A percentile compares a stretch with the other conserved stretches of the same genome.
Evolutionary conservation across 176 grass and related monocot species (phyloP).

Genomic region (Aegilops speltoides): DNA sequence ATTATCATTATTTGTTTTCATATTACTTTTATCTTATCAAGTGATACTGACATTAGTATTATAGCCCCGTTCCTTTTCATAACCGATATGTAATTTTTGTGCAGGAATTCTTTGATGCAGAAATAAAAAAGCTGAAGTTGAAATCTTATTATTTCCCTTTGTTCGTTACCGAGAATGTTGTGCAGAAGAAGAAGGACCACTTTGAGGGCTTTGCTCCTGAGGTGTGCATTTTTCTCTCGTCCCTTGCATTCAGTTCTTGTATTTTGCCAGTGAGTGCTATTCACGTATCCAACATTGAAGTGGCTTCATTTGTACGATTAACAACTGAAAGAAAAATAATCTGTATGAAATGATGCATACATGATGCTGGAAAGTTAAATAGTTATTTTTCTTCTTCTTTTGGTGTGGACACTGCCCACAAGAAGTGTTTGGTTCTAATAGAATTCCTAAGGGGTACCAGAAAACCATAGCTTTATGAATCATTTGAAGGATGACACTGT

Average conservation of each 20-base stretch:
- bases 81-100: neutral
- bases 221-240: constrained; percentile 39
- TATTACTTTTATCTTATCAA: constrained; percentile 10
- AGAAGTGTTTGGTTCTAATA: neutral
- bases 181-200: constrained; percentile 92
- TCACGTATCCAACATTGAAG: neutral
- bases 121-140: constrained; percentile 89
- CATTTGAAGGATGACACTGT: neutral
- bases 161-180: constrained; percentile 86
- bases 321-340: neutral
- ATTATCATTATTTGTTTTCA: neutral
- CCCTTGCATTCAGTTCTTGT: neutral
- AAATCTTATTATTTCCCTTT: constrained; percentile 86
- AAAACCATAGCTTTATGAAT: neutral
- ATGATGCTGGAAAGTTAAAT: neutral
- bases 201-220: constrained; percentile 94
- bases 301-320: neutral
- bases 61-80: neutral
- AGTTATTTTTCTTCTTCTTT: neutral
- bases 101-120: constrained; percentile 91
- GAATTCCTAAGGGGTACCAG: neutral
- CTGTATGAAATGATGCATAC: constrained; percentile 3
- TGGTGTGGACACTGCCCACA: neutral
- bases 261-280: neutral
- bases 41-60: neutral